Base-by-base conservation (phyloP, 768 basidiomycete species). In the Boletus pseudo-olivaceus region DNA sequence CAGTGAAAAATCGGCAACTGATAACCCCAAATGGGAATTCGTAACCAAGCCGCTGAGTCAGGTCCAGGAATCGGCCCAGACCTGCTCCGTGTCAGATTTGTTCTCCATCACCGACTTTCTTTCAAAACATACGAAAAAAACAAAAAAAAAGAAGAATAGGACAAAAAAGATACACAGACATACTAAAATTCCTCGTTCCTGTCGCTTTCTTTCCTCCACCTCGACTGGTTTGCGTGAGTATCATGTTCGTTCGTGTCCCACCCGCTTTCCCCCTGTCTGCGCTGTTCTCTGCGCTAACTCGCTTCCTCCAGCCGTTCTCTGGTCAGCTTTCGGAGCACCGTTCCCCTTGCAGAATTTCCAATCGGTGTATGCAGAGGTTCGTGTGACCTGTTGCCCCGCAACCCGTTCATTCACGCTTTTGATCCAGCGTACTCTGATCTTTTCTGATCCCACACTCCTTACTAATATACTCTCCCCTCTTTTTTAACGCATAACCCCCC, bases 331-430 rank as follows among this genome's bases (percentile, higher is more conserved):
- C n/a, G 10, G 38, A 11, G 38, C 11, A 14, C 38, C 4, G 3
- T 23, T 41, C 2, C 8, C 15, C 2, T 42, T 26, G 14, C 14
- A 38, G 38, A 5, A 51, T 29, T 45, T 50, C 47, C 43, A 43
- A 43, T 30, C 48, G 15, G 33, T 39, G 53, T 57, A 57, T 63
- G 62, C 62, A 60, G 62, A 51, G 62, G 62, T 64, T 7, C 17
- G 51, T 32, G 7, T 19, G 17, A 5, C n/a, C 7, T 6, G 15
- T 30, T 29, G 9, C 20, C 8, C 32, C 20, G 7, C 33, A 19
- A 2, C 30, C 1, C 23, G 15, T 14, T 27, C 30, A 40, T 41
- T 7, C 11, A 12, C 47, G 30, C 19, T 23, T 29, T 35, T 44
- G 35, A 11, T 42, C 17, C n/a, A 60, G 63, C 52, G 53, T 54